Base-by-base conservation (phyloP, 1,284 basidiomycete genomes). In the Cryptococcus sp. region DNA sequence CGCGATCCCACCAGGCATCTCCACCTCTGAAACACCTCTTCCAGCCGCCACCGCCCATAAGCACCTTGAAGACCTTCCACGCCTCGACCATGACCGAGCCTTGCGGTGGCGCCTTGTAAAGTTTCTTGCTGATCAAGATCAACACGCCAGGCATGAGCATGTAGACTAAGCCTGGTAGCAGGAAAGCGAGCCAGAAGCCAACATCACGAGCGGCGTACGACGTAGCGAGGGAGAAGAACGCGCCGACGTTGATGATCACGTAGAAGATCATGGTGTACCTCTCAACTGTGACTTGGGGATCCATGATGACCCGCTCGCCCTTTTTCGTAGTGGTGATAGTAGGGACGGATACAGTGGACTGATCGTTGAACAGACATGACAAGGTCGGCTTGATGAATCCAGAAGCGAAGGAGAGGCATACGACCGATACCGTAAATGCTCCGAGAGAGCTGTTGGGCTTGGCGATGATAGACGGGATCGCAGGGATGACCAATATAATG, bases 111-210 rank as follows among this genome's bases (percentile, higher is more conserved):
- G 70, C 72, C 60, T 77, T 76, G 69, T 77, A 68, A 40, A 82
- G 75, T 42, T 67, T 65, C 47, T 80, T 79, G 53, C 63, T 63
- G 46, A 73, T 73, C 50, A 78, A 62, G 54, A 70, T 60, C 19
- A 82, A 75, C 19, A 81, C 77, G 58, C 47, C 20, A 16, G 52
- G 49, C 52, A 59, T 55, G 25, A 54, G 35, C 48, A 58, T 13
- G 7, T 81, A 83, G 53, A 82, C 60, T 54, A 81, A 71, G 38
- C 78, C 80, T 5, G 81, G 81, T 8, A 81, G 63, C n/a, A 80
- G 71, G 71, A 69, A 82, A 43, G 77, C 75, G 27, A 80, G 71
- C 78, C 78, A 80, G 68, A 78, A 80, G 8, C 79, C 79, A 43
- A 78, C 65, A 17, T 68, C 54, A 50, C 73, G 67, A 52, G 70